A percentile compares a stretch with the other conserved stretches of the same genome.
These are phyloP conservation scores for Hygrophorus russula DNA, from an alignment of 768 basidiomycete species.

Conservation along the genomic window DNA sequence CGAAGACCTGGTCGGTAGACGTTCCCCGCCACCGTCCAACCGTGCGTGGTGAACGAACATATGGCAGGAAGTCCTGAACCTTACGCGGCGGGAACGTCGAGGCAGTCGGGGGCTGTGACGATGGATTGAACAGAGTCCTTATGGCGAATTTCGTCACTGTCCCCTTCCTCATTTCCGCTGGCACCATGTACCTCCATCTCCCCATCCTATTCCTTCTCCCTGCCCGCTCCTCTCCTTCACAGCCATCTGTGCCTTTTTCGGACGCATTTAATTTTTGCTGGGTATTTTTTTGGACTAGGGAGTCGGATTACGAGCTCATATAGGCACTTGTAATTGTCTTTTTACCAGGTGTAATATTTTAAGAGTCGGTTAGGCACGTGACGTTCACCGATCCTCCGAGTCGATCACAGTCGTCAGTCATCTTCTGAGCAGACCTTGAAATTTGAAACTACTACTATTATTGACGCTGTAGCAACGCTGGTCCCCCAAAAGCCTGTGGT, in stretches of 20 bases:
- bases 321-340: too few relatives aligned
- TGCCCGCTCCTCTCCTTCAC: slow-evolving; percentile 30
- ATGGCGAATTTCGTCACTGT: slow-evolving; percentile 19
- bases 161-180: slow-evolving; percentile 14
- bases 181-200: slow-evolving; percentile 15
- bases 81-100: slow-evolving; percentile 39
- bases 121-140: slow-evolving; percentile 28
- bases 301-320: too few relatives aligned
- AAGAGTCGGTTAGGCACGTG: too few relatives aligned
- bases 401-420: too few relatives aligned
- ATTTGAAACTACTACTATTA: too few relatives aligned
- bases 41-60: slow-evolving; percentile 46
- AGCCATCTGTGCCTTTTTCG: slow-evolving; percentile 21
- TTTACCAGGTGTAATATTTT: too few relatives aligned
- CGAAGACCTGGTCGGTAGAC: too few relatives aligned
- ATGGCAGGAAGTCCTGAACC: slow-evolving; percentile 39
- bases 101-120: slow-evolving; percentile 18
- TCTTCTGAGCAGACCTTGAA: too few relatives aligned
- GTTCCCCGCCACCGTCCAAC: slow-evolving; percentile 43
- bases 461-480: too few relatives aligned
- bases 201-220: slow-evolving; percentile 29
- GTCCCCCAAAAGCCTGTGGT: too few relatives aligned
- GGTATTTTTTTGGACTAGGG: slow-evolving; percentile 31
- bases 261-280: slow-evolving; percentile 25
- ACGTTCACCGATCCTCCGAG: too few relatives aligned